These are phyloP conservation scores for Euryodendron excelsum DNA, from an alignment of 148 eudicot genomes.

Conservation along the genomic window DNA sequence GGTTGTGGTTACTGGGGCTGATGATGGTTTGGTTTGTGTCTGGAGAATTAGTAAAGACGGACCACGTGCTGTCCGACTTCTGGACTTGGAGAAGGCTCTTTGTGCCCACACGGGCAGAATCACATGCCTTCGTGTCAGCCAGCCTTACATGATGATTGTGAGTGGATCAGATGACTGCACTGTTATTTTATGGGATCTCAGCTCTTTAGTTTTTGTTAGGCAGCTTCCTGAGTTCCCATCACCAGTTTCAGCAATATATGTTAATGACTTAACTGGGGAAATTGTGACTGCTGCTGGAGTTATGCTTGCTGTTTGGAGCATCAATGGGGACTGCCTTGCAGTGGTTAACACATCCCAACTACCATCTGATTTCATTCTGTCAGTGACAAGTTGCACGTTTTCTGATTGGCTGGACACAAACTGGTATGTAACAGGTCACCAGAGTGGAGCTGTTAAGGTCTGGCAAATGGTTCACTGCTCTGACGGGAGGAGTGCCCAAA, in stretches of 20 bases:
- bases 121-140: conserved; percentile 79
- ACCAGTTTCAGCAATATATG: conserved; percentile 78
- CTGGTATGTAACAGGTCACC: conserved; percentile 94
- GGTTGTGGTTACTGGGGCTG: conserved; percentile 75
- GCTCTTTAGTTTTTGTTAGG: conserved; percentile 72
- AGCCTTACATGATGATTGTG: conserved; percentile 90
- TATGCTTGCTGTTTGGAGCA: conserved; percentile 83
- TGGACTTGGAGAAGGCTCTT: conserved; percentile 75
- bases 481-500: conserved; percentile 35
- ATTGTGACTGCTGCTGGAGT: conserved; percentile 87
- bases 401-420: conserved; percentile 86
- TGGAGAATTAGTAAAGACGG: conserved; percentile 79
- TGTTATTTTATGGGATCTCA: conserved; percentile 88
- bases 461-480: conserved; percentile 86
- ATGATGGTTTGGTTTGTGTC: conserved; percentile 76
- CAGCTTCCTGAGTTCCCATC: conserved; percentile 94
- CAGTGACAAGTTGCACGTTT: conserved; percentile 68
- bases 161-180: conserved; percentile 93
- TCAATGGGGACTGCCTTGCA: conserved; percentile 89
- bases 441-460: conserved; percentile 88
- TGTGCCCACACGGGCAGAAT: conserved; percentile 71
- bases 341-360: conserved; percentile 88
- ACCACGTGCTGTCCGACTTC: conserved; percentile 48
- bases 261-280: conserved; percentile 83
- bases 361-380: conserved; percentile 77